These are phyloP conservation scores for Metschnikowia peoriensis DNA, from an alignment of 805 yeast genomes.

Conservation along the genomic window DNA sequence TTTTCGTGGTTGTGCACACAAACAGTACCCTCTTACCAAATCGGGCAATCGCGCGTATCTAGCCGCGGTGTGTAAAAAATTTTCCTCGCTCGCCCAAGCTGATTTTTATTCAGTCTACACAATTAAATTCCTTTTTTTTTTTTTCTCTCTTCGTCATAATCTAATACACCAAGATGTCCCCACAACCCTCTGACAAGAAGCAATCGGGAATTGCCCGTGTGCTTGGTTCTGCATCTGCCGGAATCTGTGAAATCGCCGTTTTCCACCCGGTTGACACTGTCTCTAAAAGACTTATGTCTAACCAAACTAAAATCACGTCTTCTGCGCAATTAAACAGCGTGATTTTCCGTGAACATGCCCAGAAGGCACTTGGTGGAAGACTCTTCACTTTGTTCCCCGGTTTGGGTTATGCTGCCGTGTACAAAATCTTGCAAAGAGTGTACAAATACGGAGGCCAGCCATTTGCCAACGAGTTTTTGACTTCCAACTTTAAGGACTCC, in stretches of 20 bases:
- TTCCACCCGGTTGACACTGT: constrained; percentile 99
- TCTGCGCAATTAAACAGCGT: constrained; percentile 74
- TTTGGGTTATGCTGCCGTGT: constrained; percentile 95
- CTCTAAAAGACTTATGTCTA: constrained; percentile 91
- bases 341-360: constrained; percentile 79
- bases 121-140: background rate
- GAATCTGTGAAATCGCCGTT: constrained; percentile 92
- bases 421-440: constrained; percentile 94
- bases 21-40: no score
- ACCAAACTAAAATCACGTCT: constrained; percentile 65
- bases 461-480: constrained; percentile 89
- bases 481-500: constrained; percentile 63
- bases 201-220: constrained; percentile 89
- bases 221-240: constrained; percentile 97
- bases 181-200: constrained; percentile 59
- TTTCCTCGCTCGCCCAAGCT: background rate
- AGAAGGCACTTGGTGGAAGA: constrained; percentile 67
- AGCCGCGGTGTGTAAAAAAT: no score
- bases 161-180: constrained; percentile 14
- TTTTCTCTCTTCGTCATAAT: background rate
- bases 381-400: constrained; percentile 92
- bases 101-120: background rate
- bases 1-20: no score
- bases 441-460: constrained; percentile 99
- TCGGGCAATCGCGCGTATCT: no score